Conservation (phyloP, 2,329 filamentous ascomycete genomes). For the Coniella lustricola region DNA sequence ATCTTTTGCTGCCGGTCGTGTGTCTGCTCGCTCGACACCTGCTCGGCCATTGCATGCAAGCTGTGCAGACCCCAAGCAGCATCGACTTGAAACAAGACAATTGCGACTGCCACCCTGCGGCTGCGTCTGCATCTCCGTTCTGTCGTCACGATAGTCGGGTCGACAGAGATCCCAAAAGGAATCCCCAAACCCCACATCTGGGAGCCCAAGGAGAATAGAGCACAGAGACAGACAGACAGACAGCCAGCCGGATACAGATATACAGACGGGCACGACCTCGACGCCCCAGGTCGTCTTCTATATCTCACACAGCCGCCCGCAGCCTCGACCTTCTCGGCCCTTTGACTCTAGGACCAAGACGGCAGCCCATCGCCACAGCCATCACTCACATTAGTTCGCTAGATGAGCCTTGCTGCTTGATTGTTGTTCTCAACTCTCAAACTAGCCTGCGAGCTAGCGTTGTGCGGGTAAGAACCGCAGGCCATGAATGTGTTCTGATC, state of each 20-base stretch:
- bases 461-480: constrained; percentile 11
- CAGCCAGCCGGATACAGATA: background rate
- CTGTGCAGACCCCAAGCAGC: background rate
- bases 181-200: too few species aligned
- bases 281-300: background rate
- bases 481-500: background rate
- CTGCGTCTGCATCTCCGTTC: background rate
- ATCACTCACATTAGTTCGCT: background rate
- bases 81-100: background rate
- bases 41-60: too few species aligned
- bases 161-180: too few species aligned
- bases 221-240: background rate
- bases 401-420: background rate
- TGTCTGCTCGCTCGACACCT: too few species aligned
- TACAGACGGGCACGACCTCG: too few species aligned
- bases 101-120: background rate
- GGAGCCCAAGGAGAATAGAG: too few species aligned
- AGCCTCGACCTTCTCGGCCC: too few species aligned
- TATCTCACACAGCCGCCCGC: too few species aligned
- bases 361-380: background rate
- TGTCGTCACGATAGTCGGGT: background rate
- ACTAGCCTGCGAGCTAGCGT: constrained; percentile 9
- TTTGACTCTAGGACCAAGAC: background rate
- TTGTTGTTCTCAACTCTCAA: background rate
- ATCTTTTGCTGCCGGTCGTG: too few species aligned